Base-by-base conservation (phyloP, 2,329 filamentous ascomycete genomes). In the Cladosporium sp. region DNA sequence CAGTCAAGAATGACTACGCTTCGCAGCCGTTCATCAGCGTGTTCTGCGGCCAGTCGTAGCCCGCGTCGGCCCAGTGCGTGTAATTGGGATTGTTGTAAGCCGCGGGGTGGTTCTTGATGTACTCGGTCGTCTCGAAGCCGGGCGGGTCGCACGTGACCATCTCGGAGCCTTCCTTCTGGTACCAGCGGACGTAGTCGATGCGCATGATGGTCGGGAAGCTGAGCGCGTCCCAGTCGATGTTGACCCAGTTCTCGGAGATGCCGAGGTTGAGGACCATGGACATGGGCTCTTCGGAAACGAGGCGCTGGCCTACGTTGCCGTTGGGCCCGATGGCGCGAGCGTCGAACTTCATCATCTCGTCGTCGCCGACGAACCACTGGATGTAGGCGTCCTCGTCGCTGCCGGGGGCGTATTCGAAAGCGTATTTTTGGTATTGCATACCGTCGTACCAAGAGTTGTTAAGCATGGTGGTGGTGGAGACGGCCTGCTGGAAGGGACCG, bases 101-200 rank as follows among this genome's bases (percentile, higher is more conserved):
- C 65, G 84, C 80, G 1, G 82, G 81, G 72, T 91, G 89, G 1
- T 83, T 78, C 58, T 79, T 79, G 73, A 91, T 91, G 75, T 91
- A 91, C 1, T 82, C 73, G 0, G 89, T 91, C 0, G 89, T 91
- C 64, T 85, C 83, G 72, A 88, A 91, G 0, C 85, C 88, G 0
- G 81, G 80, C 2, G 89, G 89, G 77, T 91, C 89, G 75, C 89
- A 91, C 18, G 88, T 90, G 59, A 90, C 72, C 26, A 76, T 65
- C 71, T 84, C 80, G 14, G 82, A 79, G 62, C 85, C 82, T 16
- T 84, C 82, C 67, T 88, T 85, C 75, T 91, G 88, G 72, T 91
- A 91, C 60, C 91, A 89, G 16, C 89, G 85, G 63, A 91, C 82
- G 73, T 90, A 91, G 75, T 91, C 89, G 65, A 91, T 80, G 2